Conservation (phyloP, 1,284 basidiomycete genomes). For the Pseudozyma flocculosa region DNA sequence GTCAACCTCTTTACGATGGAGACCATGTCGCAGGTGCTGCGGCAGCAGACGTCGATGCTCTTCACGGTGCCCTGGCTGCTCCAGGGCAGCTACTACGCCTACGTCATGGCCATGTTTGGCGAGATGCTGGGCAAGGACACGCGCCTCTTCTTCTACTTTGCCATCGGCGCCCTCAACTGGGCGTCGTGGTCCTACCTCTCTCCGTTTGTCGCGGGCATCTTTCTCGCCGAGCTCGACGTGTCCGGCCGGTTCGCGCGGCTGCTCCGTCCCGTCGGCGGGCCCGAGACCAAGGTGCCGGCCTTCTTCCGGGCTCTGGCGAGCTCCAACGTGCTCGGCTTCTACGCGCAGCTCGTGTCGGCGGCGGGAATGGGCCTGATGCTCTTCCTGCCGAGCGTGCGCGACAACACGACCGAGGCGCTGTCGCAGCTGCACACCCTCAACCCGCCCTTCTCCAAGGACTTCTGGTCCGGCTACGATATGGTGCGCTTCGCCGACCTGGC, state of each 20-base stretch:
- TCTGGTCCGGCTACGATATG: slow-evolving; percentile 7
- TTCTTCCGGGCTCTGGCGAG: not conserved
- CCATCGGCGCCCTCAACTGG: slow-evolving; percentile 24
- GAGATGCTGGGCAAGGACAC: slow-evolving; percentile 22
- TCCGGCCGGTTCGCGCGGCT: slow-evolving; percentile 13
- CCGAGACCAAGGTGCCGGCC: not conserved
- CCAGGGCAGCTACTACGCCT: slow-evolving; percentile 37
- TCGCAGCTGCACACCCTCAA: slow-evolving; percentile 18
- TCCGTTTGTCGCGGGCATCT: slow-evolving; percentile 19
- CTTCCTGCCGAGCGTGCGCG: slow-evolving; percentile 18
- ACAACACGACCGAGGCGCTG: slow-evolving; percentile 17
- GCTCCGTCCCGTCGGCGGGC: slow-evolving; percentile 3
- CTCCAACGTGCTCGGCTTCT: slow-evolving; percentile 5
- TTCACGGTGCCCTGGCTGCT: slow-evolving; percentile 35
- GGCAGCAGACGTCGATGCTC: slow-evolving; percentile 12
- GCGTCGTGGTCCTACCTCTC: slow-evolving; percentile 24
- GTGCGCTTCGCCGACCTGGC: slow-evolving; percentile 29
- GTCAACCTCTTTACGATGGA: slow-evolving; percentile 33
- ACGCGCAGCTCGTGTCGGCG: slow-evolving; percentile 9
- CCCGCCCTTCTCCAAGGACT: slow-evolving; percentile 9
- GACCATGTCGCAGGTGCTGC: slow-evolving; percentile 14
- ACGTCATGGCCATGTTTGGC: slow-evolving; percentile 23
- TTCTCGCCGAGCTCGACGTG: slow-evolving; percentile 28
- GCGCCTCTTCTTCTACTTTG: slow-evolving; percentile 13
- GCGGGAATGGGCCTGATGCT: slow-evolving; percentile 18